A percentile compares a stretch with the other conserved stretches of the same genome.
Conservation (phyloP, 2,329 filamentous ascomycete species). For the Fusarium tupiense region DNA sequence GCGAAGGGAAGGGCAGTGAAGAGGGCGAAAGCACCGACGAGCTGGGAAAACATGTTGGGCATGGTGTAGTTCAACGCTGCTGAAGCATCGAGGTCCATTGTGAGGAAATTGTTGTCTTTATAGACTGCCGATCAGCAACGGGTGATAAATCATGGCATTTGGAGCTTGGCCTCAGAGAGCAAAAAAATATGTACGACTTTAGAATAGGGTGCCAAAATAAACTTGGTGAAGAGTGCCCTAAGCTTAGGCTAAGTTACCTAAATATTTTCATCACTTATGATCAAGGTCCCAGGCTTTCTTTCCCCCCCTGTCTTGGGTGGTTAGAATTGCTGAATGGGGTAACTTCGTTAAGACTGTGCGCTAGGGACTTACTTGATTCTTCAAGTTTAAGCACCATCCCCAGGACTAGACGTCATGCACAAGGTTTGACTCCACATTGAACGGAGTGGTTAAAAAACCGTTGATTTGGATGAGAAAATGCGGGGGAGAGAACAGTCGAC, state of each 20-base stretch:
- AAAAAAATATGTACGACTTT: too few relatives aligned
- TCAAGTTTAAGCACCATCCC: not conserved
- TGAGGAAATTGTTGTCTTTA: not conserved
- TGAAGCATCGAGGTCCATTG: not conserved
- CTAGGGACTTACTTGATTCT: not conserved
- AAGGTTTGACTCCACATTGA: not conserved
- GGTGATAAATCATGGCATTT: not conserved
- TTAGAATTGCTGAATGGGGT: not conserved
- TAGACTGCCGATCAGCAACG: not conserved
- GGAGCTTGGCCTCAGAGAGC: too few relatives aligned
- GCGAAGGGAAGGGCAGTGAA: not conserved
- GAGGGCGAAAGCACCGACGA: conserved; percentile 10
- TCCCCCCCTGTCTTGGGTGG: not conserved
- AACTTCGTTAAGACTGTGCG: not conserved
- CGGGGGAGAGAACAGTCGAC: not conserved
- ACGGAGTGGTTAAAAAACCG: not conserved
- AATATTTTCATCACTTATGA: too few relatives aligned
- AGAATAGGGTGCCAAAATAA: too few relatives aligned
- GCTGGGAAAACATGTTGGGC: conserved; percentile 7
- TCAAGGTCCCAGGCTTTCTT: too few relatives aligned
- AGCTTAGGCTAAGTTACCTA: too few relatives aligned
- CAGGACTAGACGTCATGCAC: conserved; percentile 2
- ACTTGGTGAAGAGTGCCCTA: too few relatives aligned
- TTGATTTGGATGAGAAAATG: not conserved
- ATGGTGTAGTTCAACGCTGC: not conserved